Base-by-base conservation (phyloP, 805 yeast genomes). In the Spathaspora boniae region DNA sequence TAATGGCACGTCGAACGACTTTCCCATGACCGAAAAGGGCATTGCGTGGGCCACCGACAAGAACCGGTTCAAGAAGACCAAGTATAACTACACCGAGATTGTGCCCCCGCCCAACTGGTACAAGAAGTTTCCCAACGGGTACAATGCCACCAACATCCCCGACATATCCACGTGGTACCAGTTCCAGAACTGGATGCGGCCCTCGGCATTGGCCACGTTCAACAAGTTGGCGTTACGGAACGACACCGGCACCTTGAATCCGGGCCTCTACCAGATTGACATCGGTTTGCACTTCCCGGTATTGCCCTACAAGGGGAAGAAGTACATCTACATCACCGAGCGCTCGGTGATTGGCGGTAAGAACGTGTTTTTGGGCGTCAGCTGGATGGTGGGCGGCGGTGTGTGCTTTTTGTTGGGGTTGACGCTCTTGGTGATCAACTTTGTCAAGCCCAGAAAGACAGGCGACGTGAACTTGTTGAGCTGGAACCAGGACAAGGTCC, bases 221-320 rank as follows among this genome's bases (percentile, higher is more conserved):
- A 58, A 59, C 45, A 66, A 65, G 56, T 58, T 85, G 56, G 76
- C 77, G 8, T 67, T 76, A 36, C 70, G 85, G 53, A 83, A 82
- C 51, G 79, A 75, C 41, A 53, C 76, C 31, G 80, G 77, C 26
- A 58, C 60, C 2, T 56, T 84, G 42, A 51, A 58, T 9, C 63
- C 66, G 4, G 93, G 93, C 26, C 67, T 67, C 9, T 85, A 84
- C 51, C 78, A 82, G 56, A 62, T 81, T 15, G 61, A 71, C 26
- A 70, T 82, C 26, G 93, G 88, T 0, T 64, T 84, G 42, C 88
- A 85, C 47, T 85, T 84, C 78, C 94, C 94, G 4, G 91, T 84
- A 2, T 62, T 67, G 16, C 78, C 75, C 23, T 85, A 70, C 54
- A 62, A 78, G 5, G 91, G 91, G 37, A 72, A 74, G 38, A 85